These are phyloP conservation scores for Hamamelis virginiana DNA, from an alignment of 164 flowering plant genomes.

Conservation along the genomic window DNA sequence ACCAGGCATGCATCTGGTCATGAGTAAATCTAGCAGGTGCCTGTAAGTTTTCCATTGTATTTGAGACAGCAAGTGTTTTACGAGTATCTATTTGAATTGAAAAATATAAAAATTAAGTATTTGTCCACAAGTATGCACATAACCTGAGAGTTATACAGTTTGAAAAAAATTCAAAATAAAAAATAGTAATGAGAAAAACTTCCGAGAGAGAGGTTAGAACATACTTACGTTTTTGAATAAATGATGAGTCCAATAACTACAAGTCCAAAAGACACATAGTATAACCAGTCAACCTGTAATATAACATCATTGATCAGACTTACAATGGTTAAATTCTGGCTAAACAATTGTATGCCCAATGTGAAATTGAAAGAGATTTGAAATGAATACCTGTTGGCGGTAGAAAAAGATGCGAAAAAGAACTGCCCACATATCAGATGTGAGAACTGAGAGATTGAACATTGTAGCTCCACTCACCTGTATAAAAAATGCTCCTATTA, in stretches of 20 bases:
- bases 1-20: no score
- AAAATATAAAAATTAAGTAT: no score
- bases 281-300: constrained; percentile 79
- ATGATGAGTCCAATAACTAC: constrained; percentile 63
- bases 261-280: constrained; percentile 50
- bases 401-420: constrained; percentile 61
- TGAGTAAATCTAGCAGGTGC: no score
- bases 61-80: not conserved
- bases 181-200: not conserved
- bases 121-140: no score
- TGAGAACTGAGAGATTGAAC: constrained; percentile 75
- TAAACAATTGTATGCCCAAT: no score
- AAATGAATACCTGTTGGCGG: constrained; percentile 52
- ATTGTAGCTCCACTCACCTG: constrained; percentile 72
- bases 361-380: not conserved
- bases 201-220: constrained; percentile 8
- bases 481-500: not conserved
- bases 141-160: no score
- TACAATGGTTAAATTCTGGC: no score
- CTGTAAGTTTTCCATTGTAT: no score
- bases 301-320: constrained; percentile 32
- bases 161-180: no score
- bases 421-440: constrained; percentile 88
- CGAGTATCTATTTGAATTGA: not conserved
- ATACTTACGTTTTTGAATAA: constrained; percentile 58